These are phyloP conservation scores for Metschnikowia orientalis DNA, from an alignment of 805 yeast species.

Conservation along the genomic window DNA sequence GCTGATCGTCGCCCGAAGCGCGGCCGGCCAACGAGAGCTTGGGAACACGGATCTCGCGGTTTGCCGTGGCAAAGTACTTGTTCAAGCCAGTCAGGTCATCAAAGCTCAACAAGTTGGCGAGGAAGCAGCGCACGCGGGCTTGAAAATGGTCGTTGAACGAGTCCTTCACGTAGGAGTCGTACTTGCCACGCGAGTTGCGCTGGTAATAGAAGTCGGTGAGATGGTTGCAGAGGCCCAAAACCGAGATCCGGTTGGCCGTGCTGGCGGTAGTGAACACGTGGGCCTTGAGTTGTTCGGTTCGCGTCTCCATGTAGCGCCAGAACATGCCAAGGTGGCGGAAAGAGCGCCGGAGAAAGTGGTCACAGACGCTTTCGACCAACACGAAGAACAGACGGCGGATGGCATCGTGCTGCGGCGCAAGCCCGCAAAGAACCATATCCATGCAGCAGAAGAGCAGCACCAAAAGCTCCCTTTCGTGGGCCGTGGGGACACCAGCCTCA, in stretches of 20 bases:
- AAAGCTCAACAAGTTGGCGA: conserved; percentile 30
- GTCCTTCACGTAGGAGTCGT: conserved; percentile 33
- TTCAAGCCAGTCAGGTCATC: conserved; percentile 45
- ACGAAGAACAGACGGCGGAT: conserved; percentile 2
- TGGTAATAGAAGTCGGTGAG: conserved; percentile 31
- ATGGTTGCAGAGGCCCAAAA: conserved; percentile 37
- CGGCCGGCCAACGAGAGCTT: conserved; percentile 14
- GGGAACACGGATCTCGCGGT: conserved; percentile 24
- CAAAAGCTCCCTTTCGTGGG: background rate
- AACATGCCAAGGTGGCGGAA: conserved; percentile 19
- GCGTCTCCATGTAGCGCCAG: conserved; percentile 37
- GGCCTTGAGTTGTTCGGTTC: conserved; percentile 21
- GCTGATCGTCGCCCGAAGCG: conserved; percentile 21
- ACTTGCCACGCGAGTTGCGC: conserved; percentile 18
- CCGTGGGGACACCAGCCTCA: background rate
- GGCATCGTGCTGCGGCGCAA: conserved; percentile 1
- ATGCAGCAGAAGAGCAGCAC: conserved; percentile 2
- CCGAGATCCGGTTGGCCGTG: conserved; percentile 34
- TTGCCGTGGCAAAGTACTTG: conserved; percentile 33
- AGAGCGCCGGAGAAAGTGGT: conserved; percentile 1
- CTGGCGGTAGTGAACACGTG: conserved; percentile 25
- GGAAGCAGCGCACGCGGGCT: conserved; percentile 31
- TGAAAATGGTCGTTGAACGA: conserved; percentile 37
- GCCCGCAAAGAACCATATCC: conserved; percentile 1
- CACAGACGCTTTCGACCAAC: conserved; percentile 1